Evolutionary conservation across 139 green algal species (phyloP).

Genomic region (Dunaliella sp.): DNA sequence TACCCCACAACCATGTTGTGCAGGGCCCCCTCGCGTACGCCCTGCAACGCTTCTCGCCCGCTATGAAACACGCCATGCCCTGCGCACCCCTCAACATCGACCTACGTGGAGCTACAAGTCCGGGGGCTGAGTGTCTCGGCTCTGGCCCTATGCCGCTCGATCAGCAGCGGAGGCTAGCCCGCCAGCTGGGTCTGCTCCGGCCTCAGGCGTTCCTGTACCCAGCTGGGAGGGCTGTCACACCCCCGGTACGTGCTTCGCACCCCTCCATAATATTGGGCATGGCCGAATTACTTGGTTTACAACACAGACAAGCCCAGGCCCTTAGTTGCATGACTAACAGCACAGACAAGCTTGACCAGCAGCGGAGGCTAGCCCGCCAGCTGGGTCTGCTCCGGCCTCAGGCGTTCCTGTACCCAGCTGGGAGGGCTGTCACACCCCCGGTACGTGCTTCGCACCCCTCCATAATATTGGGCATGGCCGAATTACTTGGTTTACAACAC

Average conservation of each 20-base stretch:
- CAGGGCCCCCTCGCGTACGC: neutral
- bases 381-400: neutral
- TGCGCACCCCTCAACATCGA: neutral
- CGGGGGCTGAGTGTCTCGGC: neutral
- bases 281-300: too few species aligned
- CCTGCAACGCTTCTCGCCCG: neutral
- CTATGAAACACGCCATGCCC: neutral
- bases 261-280: too few species aligned
- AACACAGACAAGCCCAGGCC: too few species aligned
- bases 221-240: neutral
- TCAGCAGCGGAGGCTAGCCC: neutral
- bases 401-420: neutral
- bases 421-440: neutral
- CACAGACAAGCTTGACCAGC: neutral
- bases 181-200: neutral
- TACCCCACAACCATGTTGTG: neutral
- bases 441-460: too few species aligned
- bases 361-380: neutral
- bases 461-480: too few species aligned
- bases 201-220: neutral
- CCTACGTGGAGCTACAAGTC: neutral
- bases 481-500: too few species aligned
- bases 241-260: neutral
- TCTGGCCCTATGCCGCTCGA: neutral
- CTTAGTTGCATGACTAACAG: too few species aligned